phyloP scores from a whole-genome alignment of 2,329 filamentous ascomycete species.

The Dothistroma septosporum region DNA sequence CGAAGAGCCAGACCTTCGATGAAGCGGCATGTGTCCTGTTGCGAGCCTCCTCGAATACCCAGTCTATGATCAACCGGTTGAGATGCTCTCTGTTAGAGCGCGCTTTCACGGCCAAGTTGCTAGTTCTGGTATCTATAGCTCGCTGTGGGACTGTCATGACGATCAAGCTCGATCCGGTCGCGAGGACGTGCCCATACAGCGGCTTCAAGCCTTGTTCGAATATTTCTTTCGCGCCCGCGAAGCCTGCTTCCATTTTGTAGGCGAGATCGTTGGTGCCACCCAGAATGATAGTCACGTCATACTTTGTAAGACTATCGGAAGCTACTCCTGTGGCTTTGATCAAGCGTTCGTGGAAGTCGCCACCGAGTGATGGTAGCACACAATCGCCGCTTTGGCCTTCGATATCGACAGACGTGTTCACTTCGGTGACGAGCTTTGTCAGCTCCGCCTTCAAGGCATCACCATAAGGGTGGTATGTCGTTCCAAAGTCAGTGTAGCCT shows the following conservation, averaged over 20 bases:
- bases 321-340: not conserved
- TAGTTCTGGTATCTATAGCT: not conserved
- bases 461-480: not conserved
- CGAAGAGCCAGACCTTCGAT: conserved; percentile 1
- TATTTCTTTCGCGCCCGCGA: not conserved
- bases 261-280: conserved; percentile 3
- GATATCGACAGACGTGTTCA: not conserved
- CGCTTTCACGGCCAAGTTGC: not conserved
- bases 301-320: not conserved
- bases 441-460: not conserved
- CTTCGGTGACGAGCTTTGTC: not conserved
- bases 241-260: not conserved
- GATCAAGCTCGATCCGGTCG: not conserved
- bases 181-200: not conserved
- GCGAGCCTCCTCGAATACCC: not conserved
- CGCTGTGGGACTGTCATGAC: conserved; percentile 1
- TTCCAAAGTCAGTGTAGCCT: conserved; percentile 4
- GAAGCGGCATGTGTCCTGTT: not conserved
- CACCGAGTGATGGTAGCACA: not conserved
- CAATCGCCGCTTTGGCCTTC: not conserved
- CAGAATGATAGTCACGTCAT: not conserved
- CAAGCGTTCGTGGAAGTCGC: not conserved
- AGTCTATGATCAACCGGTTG: not conserved
- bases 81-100: not conserved
- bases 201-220: not conserved